Base-by-base conservation (phyloP, 495 filamentous ascomycete species). In the Letharia lupina region DNA sequence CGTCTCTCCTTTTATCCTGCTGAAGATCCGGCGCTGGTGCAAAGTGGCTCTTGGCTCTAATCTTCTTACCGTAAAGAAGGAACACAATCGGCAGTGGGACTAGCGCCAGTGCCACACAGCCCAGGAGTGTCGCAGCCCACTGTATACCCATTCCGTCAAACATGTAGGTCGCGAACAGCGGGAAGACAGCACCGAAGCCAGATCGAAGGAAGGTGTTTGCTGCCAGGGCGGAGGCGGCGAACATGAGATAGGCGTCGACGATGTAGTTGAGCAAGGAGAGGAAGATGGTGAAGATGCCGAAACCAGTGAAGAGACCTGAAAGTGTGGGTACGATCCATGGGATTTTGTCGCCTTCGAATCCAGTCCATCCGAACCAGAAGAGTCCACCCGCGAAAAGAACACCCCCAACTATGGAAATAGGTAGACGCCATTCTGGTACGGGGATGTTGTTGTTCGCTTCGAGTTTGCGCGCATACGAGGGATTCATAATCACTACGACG, bases 171-270 rank as follows among this genome's bases (percentile, higher is more conserved):
- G 59, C 60, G 39, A 67, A 67, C 40, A 67, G 42, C 5, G 61
- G 61, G 31, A 91, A 90, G 0, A 80, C 86, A 42, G 82, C 87
- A 18, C 82, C 87, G 57, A 89, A 80, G 37, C 77, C 73, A 40
- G 81, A 85, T 13, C 89, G 77, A 67, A 91, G 58, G 41, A 90
- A 83, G 0, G 87, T 90, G 69, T 89, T 90, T 11, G 85, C 87
- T 0, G 86, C 86, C 12, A 87, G 77, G 2, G 87, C 87, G 0
- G 85, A 83, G 70, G 84, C 84, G 48, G 82, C 80, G 59, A 82
- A 79, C 77, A 83, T 78, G 68, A 79, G 72, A 65, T 89, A 90
- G 52, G 81, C 78, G 61, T 89, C 86, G 67, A 88, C 81, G 70
- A 88, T 80, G 68, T 88, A 89, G 66, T 83, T 88, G 57, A 87